A percentile compares a stretch with the other conserved stretches of the same genome.
Conservation (phyloP, 305 asterid species). For the Coffea humblotiana region DNA sequence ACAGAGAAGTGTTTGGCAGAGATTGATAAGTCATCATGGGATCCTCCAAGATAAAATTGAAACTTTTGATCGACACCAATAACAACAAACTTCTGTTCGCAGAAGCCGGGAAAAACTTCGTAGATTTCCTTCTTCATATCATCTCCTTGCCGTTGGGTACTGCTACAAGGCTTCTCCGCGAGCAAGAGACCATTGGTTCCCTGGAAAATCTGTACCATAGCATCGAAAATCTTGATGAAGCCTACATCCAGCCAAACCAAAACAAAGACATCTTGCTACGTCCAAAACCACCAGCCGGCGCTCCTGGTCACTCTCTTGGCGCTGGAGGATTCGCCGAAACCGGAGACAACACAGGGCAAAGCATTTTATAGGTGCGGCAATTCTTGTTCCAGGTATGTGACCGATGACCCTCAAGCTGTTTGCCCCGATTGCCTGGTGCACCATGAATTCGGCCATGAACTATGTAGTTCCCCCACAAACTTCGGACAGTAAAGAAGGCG, state of each 20-base stretch:
- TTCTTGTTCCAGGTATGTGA: neutral
- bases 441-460: rapidly evolving
- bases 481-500: neutral
- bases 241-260: neutral
- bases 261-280: slow-evolving; percentile 4
- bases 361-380: neutral
- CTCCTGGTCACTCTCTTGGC: neutral
- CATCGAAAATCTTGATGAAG: neutral
- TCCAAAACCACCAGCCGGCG: neutral
- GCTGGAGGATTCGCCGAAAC: too few species aligned
- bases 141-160: slow-evolving; percentile 10
- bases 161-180: neutral
- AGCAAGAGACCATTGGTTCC: neutral
- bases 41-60: slow-evolving; percentile 6
- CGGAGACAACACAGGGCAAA: too few species aligned
- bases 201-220: slow-evolving; percentile 4
- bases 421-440: neutral
- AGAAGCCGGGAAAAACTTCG: slow-evolving; percentile 10
- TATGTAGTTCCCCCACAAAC: neutral
- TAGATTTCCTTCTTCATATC: slow-evolving; percentile 19
- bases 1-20: too few species aligned
- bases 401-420: neutral
- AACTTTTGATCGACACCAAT: slow-evolving; percentile 14
- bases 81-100: slow-evolving; percentile 9
- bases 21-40: too few species aligned